Evolutionary conservation across 495 filamentous ascomycete genomes (phyloP).

Genomic region (Letharia lupina): DNA sequence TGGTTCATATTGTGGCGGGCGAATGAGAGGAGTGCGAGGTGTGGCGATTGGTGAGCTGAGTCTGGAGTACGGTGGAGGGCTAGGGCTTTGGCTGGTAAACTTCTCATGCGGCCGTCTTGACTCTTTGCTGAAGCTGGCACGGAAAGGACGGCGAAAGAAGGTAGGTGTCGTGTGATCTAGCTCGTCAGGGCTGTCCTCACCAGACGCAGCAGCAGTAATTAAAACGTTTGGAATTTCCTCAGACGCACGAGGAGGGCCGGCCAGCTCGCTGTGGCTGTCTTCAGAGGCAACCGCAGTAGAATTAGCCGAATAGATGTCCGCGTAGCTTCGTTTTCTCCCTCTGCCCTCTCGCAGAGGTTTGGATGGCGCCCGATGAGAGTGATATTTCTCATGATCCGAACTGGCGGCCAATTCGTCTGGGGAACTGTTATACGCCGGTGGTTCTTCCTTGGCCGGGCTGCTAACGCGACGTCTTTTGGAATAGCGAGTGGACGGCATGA

Average conservation of each 20-base stretch:
- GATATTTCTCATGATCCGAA: constrained; percentile 35
- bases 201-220: constrained; percentile 2
- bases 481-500: constrained; percentile 30
- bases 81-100: constrained; percentile 12
- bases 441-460: constrained; percentile 30
- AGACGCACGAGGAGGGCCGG: constrained; percentile 4
- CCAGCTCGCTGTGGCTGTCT: not conserved
- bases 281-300: constrained; percentile 1
- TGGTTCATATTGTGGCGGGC: constrained; percentile 32
- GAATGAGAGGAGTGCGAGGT: constrained; percentile 14
- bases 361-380: constrained; percentile 30
- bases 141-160: constrained; percentile 11
- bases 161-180: constrained; percentile 11
- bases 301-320: not conserved
- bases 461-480: constrained; percentile 50
- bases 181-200: constrained; percentile 40
- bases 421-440: constrained; percentile 29
- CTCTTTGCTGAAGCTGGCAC: constrained; percentile 12
- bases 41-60: constrained; percentile 22
- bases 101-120: constrained; percentile 6
- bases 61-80: constrained; percentile 21
- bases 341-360: constrained; percentile 10
- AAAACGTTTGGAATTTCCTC: constrained; percentile 1
- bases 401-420: constrained; percentile 45
- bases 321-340: constrained; percentile 3